A percentile compares a stretch with the other conserved stretches of the same genome.
phyloP scores from a whole-genome alignment of 192 early-diverging fungal genomes.

The Linnemannia hyalina region DNA sequence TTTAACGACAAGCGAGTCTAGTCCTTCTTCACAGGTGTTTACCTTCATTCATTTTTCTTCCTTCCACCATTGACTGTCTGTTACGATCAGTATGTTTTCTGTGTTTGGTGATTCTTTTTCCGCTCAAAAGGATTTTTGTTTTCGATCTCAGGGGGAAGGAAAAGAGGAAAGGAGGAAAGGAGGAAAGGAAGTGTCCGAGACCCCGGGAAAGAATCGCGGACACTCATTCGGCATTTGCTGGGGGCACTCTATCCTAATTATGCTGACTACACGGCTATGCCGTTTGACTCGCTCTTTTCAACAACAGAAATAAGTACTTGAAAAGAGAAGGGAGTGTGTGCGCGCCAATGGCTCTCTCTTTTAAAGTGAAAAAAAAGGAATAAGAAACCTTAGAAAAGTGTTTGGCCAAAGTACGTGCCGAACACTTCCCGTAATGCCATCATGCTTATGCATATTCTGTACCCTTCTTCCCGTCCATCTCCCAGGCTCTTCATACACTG shows the following conservation, averaged over 20 bases:
- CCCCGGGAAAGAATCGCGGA: background rate
- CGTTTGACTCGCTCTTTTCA: background rate
- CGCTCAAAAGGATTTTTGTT: background rate
- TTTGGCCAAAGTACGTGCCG: background rate
- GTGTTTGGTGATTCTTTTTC: background rate
- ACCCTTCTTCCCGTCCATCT: background rate
- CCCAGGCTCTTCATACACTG: conserved; percentile 7
- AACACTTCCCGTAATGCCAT: background rate
- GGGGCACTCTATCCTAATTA: background rate
- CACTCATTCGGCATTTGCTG: background rate
- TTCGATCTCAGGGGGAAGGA: background rate
- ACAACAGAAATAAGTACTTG: background rate
- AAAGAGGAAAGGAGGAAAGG: background rate
- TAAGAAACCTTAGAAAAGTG: background rate
- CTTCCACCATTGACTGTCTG: background rate
- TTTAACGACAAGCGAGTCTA: no score
- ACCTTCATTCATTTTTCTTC: background rate
- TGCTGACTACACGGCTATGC: conserved; percentile 1
- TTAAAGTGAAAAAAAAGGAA: background rate
- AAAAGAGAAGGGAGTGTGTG: background rate
- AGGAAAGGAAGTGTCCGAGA: background rate
- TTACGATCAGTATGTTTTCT: background rate
- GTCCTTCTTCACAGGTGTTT: no score
- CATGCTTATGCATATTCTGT: background rate
- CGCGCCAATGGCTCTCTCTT: background rate